Conservation (phyloP, 768 basidiomycete species). For the Amyloporia xantha region DNA sequence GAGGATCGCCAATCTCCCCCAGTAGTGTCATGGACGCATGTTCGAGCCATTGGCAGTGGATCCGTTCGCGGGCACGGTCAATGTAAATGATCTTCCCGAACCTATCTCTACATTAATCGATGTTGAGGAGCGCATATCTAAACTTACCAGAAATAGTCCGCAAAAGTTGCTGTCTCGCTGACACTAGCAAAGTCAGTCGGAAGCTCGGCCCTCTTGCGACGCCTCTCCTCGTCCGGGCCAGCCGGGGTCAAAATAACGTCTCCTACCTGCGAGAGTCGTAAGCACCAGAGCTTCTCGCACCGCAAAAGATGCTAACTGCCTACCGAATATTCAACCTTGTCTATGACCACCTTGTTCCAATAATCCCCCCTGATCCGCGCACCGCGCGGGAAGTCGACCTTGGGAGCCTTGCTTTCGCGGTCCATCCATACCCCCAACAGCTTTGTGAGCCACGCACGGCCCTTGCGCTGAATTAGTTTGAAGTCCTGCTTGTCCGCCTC, state of each 20-base stretch:
- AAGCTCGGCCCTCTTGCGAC: slow-evolving; percentile 27
- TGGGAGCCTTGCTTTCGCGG: not conserved
- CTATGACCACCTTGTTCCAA: slow-evolving; percentile 34
- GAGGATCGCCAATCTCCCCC: slow-evolving; percentile 50
- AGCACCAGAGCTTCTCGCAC: not conserved
- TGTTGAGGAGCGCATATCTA: not conserved
- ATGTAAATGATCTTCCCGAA: slow-evolving; percentile 61
- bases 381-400: not conserved
- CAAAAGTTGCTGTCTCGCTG: slow-evolving; percentile 34
- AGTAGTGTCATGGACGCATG: slow-evolving; percentile 61
- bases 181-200: slow-evolving; percentile 30
- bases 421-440: slow-evolving; percentile 2
- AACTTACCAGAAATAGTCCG: slow-evolving; percentile 59
- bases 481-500: not conserved
- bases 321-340: slow-evolving; percentile 33
- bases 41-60: slow-evolving; percentile 72
- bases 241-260: slow-evolving; percentile 53
- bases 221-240: slow-evolving; percentile 25
- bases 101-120: slow-evolving; percentile 33
- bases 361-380: slow-evolving; percentile 11
- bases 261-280: slow-evolving; percentile 47
- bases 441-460: slow-evolving; percentile 1
- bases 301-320: not conserved
- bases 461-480: slow-evolving; percentile 3
- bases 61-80: slow-evolving; percentile 31